Percentiles rank a stretch among this genome's conserved stretches.
These are phyloP conservation scores for Austroboletus novae-zelandiae DNA, from an alignment of 1,284 basidiomycete genomes.

Conservation along the genomic window DNA sequence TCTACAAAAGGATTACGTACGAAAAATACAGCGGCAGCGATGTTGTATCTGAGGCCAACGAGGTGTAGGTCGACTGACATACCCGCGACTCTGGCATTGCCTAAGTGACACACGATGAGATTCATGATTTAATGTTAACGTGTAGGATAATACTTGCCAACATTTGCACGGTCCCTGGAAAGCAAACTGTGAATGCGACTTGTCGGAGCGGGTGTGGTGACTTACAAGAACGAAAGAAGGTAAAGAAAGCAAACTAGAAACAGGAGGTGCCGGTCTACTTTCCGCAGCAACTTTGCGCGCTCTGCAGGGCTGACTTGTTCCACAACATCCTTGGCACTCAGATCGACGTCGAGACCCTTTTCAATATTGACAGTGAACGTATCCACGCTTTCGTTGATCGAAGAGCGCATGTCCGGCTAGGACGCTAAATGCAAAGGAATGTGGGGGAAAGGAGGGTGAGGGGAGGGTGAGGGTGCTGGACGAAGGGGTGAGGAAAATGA, in stretches of 20 bases:
- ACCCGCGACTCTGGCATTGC: conserved; percentile 39
- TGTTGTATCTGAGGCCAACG: conserved; percentile 44
- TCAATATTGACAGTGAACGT: conserved; percentile 11
- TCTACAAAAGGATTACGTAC: conserved; percentile 29
- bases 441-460: neutral
- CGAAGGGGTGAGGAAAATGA: neutral
- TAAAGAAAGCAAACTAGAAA: conserved; percentile 58
- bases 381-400: conserved; percentile 13
- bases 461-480: neutral
- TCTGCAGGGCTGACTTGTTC: conserved; percentile 27
- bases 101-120: conserved; percentile 10
- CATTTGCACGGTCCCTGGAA: conserved; percentile 36
- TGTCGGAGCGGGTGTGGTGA: neutral
- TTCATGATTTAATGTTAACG: neutral
- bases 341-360: conserved; percentile 8
- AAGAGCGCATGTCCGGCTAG: conserved; percentile 9
- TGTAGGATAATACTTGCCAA: conserved; percentile 23
- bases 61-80: conserved; percentile 41
- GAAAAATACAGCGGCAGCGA: conserved; percentile 48
- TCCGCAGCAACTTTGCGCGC: conserved; percentile 40
- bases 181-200: neutral
- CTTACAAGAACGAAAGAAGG: conserved; percentile 55
- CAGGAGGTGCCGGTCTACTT: conserved; percentile 49
- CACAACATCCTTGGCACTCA: neutral
- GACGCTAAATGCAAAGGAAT: neutral